These are phyloP conservation scores for Aeminium ludgeri DNA, from an alignment of 495 filamentous ascomycete species.

Conservation along the genomic window DNA sequence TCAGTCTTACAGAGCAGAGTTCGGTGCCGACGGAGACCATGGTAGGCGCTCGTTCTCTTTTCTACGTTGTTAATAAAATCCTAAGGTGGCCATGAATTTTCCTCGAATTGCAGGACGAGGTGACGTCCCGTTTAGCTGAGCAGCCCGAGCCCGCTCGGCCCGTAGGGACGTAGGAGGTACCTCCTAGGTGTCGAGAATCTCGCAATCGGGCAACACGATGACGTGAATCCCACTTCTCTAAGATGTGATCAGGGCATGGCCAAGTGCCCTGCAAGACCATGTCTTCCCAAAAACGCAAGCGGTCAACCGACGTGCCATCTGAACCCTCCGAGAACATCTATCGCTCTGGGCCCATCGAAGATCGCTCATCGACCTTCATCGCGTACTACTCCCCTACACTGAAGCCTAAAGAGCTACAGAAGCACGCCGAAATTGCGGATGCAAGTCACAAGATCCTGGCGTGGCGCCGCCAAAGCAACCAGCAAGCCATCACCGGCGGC, in stretches of 20 bases:
- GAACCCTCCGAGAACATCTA: constrained; percentile 12
- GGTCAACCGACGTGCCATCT: constrained; percentile 4
- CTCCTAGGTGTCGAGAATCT: too few relatives aligned
- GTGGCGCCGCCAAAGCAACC: constrained; percentile 22
- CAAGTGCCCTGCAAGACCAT: neutral
- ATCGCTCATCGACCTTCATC: constrained; percentile 28
- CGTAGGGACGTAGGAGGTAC: too few relatives aligned
- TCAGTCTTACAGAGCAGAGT: too few relatives aligned
- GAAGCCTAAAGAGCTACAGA: constrained; percentile 21
- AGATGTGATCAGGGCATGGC: neutral
- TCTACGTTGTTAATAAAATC: too few relatives aligned
- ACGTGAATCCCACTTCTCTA: too few relatives aligned
- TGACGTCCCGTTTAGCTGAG: too few relatives aligned
- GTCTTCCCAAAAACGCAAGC: constrained; percentile 21
- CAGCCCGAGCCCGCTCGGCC: too few relatives aligned
- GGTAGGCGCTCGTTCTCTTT: too few relatives aligned
- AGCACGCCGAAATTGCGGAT: constrained; percentile 17
- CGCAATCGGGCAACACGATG: too few relatives aligned
- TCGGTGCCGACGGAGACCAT: too few relatives aligned
- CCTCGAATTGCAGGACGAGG: too few relatives aligned
- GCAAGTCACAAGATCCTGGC: constrained; percentile 31
- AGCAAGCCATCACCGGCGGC: constrained; percentile 19
- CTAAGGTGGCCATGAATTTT: too few relatives aligned
- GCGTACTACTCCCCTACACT: constrained; percentile 27
- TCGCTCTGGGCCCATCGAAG: constrained; percentile 23